A percentile compares a stretch with the other conserved stretches of the same genome.
Evolutionary conservation across 495 filamentous ascomycete genomes (phyloP).

Genomic region (Neurospora sp.): DNA sequence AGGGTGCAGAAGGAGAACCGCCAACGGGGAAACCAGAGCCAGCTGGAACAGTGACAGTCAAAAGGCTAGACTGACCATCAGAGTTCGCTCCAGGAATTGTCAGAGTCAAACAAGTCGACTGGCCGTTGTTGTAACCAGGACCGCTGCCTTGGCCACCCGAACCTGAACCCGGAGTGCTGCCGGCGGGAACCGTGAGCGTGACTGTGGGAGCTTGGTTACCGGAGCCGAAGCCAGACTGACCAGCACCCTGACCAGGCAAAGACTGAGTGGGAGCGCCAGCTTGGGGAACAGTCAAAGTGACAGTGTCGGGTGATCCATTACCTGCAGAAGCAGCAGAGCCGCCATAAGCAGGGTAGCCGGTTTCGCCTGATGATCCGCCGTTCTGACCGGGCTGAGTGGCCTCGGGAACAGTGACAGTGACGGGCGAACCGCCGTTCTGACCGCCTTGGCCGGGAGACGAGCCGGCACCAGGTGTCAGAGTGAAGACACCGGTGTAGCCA

Average conservation of each 20-base stretch:
- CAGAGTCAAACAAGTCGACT: not conserved
- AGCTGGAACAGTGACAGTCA: not conserved
- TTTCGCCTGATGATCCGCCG: not conserved
- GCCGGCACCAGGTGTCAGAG: not conserved
- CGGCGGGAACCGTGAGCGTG: not conserved
- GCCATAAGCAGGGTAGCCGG: not conserved
- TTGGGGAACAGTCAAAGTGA: not conserved
- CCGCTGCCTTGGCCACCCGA: not conserved
- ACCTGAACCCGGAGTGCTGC: not conserved
- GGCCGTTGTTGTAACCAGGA: not conserved
- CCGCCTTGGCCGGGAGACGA: not conserved
- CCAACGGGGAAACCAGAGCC: not conserved
- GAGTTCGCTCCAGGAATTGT: not conserved
- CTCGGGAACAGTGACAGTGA: constrained; percentile 6
- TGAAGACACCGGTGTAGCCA: constrained; percentile 11
- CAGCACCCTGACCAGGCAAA: not conserved
- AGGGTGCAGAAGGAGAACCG: not conserved
- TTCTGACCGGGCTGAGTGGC: not conserved
- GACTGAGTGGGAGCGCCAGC: not conserved
- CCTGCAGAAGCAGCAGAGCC: not conserved
- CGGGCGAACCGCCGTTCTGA: not conserved
- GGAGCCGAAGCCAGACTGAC: not conserved
- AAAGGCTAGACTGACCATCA: not conserved
- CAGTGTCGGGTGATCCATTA: not conserved
- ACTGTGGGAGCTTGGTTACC: not conserved